These are phyloP conservation scores for Jacaranda mimosifolia DNA, from an alignment of 257 asterid genomes.

Conservation along the genomic window DNA sequence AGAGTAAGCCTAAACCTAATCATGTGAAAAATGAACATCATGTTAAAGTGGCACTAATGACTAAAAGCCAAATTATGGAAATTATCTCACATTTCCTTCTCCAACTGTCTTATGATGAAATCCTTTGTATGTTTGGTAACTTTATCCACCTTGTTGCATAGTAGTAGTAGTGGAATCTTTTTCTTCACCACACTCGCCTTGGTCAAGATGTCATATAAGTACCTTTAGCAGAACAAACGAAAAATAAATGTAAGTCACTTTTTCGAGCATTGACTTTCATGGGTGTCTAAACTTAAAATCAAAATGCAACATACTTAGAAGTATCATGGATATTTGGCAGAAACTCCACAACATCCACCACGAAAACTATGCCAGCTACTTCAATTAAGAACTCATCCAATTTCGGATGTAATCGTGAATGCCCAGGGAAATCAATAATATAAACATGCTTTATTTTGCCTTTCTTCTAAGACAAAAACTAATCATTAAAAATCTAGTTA, in stretches of 20 bases:
- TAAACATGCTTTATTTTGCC: constrained; percentile 77
- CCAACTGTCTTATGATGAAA: constrained; percentile 83
- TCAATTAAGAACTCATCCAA: constrained; percentile 78
- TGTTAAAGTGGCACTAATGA: not conserved
- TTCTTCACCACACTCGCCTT: constrained; percentile 74
- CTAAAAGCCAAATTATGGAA: constrained; percentile 19
- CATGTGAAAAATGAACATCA: not conserved
- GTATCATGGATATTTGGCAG: constrained; percentile 78
- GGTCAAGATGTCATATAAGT: constrained; percentile 83
- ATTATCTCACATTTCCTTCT: constrained; percentile 63
- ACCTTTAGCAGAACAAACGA: constrained; percentile 52
- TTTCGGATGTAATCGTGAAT: constrained; percentile 79
- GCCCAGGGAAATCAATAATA: constrained; percentile 91
- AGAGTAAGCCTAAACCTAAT: not conserved
- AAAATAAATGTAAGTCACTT: not conserved
- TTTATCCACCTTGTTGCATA: constrained; percentile 95
- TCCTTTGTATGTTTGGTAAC: constrained; percentile 86
- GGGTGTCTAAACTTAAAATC: not conserved
- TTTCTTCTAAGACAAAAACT: constrained; percentile 39
- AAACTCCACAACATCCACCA: constrained; percentile 87
- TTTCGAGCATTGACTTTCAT: not conserved
- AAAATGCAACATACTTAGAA: constrained; percentile 75
- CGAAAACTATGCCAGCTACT: constrained; percentile 79
- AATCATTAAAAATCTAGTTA: too few species aligned
- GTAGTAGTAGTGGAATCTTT: constrained; percentile 69